Conservation (phyloP, 345 rosid genomes). For the Erucastrum elatum region DNA sequence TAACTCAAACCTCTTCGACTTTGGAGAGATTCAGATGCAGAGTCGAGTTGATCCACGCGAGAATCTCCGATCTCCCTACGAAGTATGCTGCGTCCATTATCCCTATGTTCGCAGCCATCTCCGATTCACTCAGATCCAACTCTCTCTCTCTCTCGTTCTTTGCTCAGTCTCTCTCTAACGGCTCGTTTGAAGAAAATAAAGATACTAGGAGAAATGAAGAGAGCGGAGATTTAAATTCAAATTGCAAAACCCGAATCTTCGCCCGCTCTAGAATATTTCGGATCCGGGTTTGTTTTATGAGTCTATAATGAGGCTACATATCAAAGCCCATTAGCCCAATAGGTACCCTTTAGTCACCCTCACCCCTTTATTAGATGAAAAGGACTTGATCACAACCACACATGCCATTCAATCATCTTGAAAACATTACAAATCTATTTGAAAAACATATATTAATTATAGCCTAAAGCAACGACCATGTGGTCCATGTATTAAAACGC, state of each 20-base stretch:
- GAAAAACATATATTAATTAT: too few relatives aligned
- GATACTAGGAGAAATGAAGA: constrained; percentile 21
- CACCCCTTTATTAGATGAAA: background rate
- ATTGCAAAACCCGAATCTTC: constrained; percentile 1
- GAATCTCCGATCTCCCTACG: constrained; percentile 97
- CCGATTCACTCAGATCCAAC: constrained; percentile 18
- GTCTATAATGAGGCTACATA: background rate
- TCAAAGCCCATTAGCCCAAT: background rate
- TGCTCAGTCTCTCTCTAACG: constrained; percentile 41
- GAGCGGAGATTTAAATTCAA: constrained; percentile 45
- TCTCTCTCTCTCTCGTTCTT: constrained; percentile 1
- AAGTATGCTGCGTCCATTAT: constrained; percentile 92
- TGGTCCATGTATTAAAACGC: background rate
- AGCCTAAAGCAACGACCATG: too few relatives aligned
- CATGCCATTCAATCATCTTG: background rate
- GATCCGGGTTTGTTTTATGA: constrained; percentile 12
- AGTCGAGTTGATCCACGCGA: constrained; percentile 89
- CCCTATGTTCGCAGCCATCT: constrained; percentile 82
- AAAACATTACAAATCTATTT: too few relatives aligned
- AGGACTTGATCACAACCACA: background rate
- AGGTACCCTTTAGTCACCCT: background rate
- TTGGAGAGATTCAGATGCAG: constrained; percentile 87
- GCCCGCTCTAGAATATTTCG: constrained; percentile 7
- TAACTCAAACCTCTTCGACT: constrained; percentile 76
- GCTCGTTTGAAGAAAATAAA: constrained; percentile 40